phyloP scores from a whole-genome alignment of 768 basidiomycete species.

The Boletus tylopilopsis region DNA sequence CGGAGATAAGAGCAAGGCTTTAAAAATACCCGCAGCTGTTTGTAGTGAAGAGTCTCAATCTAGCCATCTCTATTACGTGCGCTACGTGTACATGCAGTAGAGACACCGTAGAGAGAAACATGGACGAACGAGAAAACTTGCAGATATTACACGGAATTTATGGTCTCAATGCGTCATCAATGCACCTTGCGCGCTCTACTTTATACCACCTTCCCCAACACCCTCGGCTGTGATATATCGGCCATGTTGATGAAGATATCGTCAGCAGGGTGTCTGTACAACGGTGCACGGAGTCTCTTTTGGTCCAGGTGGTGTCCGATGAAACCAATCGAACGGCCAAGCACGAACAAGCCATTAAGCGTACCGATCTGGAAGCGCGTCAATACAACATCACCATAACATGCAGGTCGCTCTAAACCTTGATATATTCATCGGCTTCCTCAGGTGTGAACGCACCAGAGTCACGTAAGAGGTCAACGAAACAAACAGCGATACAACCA shows the following conservation, averaged over 20 bases:
- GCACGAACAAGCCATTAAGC: slow-evolving; percentile 94
- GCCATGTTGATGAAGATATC: slow-evolving; percentile 97
- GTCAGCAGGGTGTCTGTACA: slow-evolving; percentile 94
- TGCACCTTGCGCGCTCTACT: not conserved
- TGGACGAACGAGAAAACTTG: not conserved
- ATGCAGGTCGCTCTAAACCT: slow-evolving; percentile 35
- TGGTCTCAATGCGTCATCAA: slow-evolving; percentile 5
- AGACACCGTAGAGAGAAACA: not conserved
- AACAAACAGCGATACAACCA: slow-evolving; percentile 93
- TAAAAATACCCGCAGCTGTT: not conserved
- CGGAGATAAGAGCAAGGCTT: not conserved
- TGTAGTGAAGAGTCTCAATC: not conserved
- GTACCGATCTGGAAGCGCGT: slow-evolving; percentile 61
- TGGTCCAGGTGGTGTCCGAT: slow-evolving; percentile 96
- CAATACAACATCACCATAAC: not conserved
- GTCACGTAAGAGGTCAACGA: slow-evolving; percentile 91
- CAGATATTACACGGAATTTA: slow-evolving; percentile 19
- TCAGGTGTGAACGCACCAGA: slow-evolving; percentile 93
- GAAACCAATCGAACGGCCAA: slow-evolving; percentile 97
- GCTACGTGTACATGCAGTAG: not conserved
- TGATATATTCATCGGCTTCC: slow-evolving; percentile 97
- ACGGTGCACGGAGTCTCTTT: slow-evolving; percentile 87
- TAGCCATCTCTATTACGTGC: not conserved
- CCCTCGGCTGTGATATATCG: slow-evolving; percentile 77
- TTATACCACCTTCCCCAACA: slow-evolving; percentile 47